Conservation (phyloP, 2,329 filamentous ascomycete genomes). For the Dothidotthia symphoricarpi region DNA sequence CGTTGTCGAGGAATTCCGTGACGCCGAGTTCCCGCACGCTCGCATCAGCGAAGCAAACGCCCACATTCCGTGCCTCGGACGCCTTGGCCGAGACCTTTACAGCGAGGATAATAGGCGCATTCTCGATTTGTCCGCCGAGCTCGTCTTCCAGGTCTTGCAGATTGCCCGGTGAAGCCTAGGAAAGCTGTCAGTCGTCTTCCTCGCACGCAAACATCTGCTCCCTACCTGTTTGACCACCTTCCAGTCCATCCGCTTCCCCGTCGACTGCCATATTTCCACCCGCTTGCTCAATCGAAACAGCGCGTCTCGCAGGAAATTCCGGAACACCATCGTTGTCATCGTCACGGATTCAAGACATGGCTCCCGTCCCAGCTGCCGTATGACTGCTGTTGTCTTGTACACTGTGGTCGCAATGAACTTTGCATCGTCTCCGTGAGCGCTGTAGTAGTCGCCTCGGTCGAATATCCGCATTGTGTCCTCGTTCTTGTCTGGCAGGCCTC, state of each 20-base stretch:
- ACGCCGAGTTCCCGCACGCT: conserved; percentile 93
- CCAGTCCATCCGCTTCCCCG: conserved; percentile 78
- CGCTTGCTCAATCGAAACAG: conserved; percentile 88
- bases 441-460: conserved; percentile 92
- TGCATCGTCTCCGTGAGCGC: conserved; percentile 84
- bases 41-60: conserved; percentile 96
- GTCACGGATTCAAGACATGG: conserved; percentile 91
- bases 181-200: background rate
- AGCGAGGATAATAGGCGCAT: conserved; percentile 89
- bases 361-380: conserved; percentile 81
- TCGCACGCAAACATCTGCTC: background rate
- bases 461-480: conserved; percentile 84
- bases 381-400: conserved; percentile 96
- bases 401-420: conserved; percentile 80
- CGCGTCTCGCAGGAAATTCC: conserved; percentile 91
- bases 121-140: conserved; percentile 79
- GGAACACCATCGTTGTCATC: conserved; percentile 91
- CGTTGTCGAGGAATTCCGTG: conserved; percentile 98
- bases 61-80: conserved; percentile 78
- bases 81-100: conserved; percentile 92
- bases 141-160: conserved; percentile 97
- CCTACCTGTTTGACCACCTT: conserved; percentile 77
- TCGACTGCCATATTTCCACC: conserved; percentile 83
- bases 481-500: conserved; percentile 70
- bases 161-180: conserved; percentile 87